Conservation (phyloP, 2,329 filamentous ascomycete genomes). For the Fusarium sp. region DNA sequence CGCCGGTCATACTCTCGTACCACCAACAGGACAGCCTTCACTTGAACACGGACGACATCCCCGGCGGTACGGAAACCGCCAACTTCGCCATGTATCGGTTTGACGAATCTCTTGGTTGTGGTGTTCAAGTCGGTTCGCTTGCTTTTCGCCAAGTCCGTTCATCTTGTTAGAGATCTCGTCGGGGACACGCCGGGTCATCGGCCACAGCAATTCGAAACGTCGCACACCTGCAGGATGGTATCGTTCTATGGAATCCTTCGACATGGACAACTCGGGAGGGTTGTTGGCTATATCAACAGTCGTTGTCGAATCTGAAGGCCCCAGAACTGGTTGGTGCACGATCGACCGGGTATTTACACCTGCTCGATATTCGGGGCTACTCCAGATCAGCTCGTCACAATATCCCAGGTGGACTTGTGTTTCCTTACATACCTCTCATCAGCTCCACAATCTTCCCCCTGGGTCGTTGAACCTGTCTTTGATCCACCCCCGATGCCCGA, state of each 20-base stretch:
- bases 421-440: constrained; percentile 44
- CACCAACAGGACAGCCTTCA: neutral
- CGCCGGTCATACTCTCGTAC: neutral
- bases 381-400: constrained; percentile 18
- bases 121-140: neutral
- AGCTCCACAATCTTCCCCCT: constrained; percentile 43
- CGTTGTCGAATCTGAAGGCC: neutral
- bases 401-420: constrained; percentile 36
- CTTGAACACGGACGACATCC: neutral
- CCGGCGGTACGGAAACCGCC: neutral
- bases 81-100: neutral
- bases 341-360: constrained; percentile 22
- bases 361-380: constrained; percentile 20
- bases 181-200: neutral
- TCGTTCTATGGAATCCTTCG: neutral
- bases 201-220: neutral
- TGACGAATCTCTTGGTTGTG: neutral
- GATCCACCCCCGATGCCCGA: constrained; percentile 35
- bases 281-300: neutral
- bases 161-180: neutral
- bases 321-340: neutral
- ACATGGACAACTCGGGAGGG: neutral
- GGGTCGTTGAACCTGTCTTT: constrained; percentile 28
- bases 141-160: neutral
- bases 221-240: neutral